A percentile compares a stretch with the other conserved stretches of the same genome.
These are phyloP conservation scores for Colletotrichum magnum DNA, from an alignment of 2,329 filamentous ascomycete genomes.

Conservation along the genomic window DNA sequence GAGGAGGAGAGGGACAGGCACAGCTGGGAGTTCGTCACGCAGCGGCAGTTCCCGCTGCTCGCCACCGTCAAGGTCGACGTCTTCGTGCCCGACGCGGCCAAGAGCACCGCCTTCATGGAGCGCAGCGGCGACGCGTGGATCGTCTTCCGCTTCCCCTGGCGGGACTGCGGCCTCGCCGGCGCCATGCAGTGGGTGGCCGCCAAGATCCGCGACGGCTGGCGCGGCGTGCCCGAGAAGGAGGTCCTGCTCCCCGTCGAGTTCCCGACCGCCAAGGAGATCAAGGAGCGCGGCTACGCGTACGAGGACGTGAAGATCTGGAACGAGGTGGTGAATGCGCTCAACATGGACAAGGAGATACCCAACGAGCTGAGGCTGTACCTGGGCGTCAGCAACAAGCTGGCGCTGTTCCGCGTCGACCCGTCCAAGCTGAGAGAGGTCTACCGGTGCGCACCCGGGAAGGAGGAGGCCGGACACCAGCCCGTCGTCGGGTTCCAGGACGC, in stretches of 20 bases:
- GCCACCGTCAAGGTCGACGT: conserved; percentile 77
- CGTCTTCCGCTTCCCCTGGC: conserved; percentile 77
- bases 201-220: conserved; percentile 64
- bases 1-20: conserved; percentile 57
- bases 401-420: conserved; percentile 78
- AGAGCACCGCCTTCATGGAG: conserved; percentile 62
- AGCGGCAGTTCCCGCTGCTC: conserved; percentile 77
- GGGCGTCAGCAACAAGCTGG: conserved; percentile 75
- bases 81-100: conserved; percentile 77
- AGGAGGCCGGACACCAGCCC: conserved; percentile 74
- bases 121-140: conserved; percentile 68
- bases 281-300: conserved; percentile 69
- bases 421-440: conserved; percentile 69
- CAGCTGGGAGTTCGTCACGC: conserved; percentile 80
- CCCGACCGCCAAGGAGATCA: conserved; percentile 70
- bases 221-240: conserved; percentile 71
- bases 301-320: conserved; percentile 77
- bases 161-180: conserved; percentile 63
- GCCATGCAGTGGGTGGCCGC: conserved; percentile 60
- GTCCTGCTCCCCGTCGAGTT: conserved; percentile 76
- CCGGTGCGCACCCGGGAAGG: conserved; percentile 70
- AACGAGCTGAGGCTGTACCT: conserved; percentile 75
- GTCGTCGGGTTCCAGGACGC: conserved; percentile 79
- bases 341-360: conserved; percentile 72
- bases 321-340: conserved; percentile 68